Evolutionary conservation across 345 rosid genomes (phyloP).

Genomic region (Eucalyptus decipiens): DNA sequence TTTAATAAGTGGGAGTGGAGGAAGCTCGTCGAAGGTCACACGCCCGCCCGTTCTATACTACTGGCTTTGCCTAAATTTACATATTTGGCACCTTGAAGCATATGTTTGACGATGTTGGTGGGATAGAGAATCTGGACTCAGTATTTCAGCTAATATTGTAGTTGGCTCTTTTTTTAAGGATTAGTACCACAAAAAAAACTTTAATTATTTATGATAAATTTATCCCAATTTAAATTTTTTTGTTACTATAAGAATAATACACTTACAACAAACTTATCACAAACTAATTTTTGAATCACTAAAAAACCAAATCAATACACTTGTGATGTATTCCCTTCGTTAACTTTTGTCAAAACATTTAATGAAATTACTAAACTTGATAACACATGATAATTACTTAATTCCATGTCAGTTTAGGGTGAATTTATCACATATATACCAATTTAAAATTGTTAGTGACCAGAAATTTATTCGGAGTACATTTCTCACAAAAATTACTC

Average conservation of each 20-base stretch:
- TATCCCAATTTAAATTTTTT: no score
- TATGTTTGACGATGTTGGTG: background rate
- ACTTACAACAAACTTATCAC: no score
- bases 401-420: rapidly evolving
- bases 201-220: no score
- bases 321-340: no score
- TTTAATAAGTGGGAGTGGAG: background rate
- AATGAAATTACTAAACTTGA: no score
- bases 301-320: no score
- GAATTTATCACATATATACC: rapidly evolving
- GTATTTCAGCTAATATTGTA: background rate
- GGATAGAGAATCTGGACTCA: background rate
- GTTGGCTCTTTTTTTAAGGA: background rate
- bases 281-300: no score
- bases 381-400: no score
- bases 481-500: no score
- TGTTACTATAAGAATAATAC: rapidly evolving
- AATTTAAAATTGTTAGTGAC: no score
- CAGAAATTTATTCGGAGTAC: rapidly evolving
- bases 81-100: background rate
- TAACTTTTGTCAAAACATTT: no score
- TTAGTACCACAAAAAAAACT: no score
- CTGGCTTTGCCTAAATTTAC: background rate
- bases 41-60: background rate
- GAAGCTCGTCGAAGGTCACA: background rate